Base-by-base conservation (phyloP, 139 green algal species). In the Protoeuglena noctilucae region DNA sequence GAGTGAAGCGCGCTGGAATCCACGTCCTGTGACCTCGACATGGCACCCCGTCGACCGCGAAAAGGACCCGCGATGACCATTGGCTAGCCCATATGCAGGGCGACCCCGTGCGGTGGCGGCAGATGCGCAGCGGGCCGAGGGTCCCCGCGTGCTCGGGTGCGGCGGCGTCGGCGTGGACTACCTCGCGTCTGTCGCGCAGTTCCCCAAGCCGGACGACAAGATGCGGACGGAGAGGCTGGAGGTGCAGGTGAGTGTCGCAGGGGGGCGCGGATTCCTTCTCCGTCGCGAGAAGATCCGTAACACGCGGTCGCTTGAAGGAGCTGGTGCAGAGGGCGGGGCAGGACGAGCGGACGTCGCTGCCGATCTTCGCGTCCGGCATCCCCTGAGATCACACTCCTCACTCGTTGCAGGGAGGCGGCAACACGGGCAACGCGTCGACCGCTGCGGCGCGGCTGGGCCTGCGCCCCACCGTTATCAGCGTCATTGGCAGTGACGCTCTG, bases 391-490 rank as follows among this genome's bases (percentile, higher is more conserved):
- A n/a, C n/a, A n/a, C n/a, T n/a, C n/a, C 63, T n/a, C n/a, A n/a
- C n/a, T n/a, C 87, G 75, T 64, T 73, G 3, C 85, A 93, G 48
- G 88, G 88, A 21, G 88, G 89, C 28, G 89, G 89, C 63, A 97
- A 97, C 59, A 81, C 71, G 48, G 89, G 74, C 46, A 97, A 97
- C 57, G 85, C 86, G 3, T 64, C 96, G 19, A 98, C 90, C 4
- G 88, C 83, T 4, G 79, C 79, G 1, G 79, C 90, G 0, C 75
- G 86, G 0, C 70, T 97, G 28, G 89, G 89, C 4, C 56, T 94
- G 21, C 26, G 46, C 0, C 57, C 86, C 0, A 24, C 23, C 12
- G 71, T 96, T 0, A 51, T 97, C 5, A 80, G 73, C 43, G 46
- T 68, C 58, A 22, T 72, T 41, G 64, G 51, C 17, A 54, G 72